These are phyloP conservation scores for Antitrichia curtipendula DNA, from an alignment of 225 moss, liverwort and hornwort genomes.

Conservation along the genomic window DNA sequence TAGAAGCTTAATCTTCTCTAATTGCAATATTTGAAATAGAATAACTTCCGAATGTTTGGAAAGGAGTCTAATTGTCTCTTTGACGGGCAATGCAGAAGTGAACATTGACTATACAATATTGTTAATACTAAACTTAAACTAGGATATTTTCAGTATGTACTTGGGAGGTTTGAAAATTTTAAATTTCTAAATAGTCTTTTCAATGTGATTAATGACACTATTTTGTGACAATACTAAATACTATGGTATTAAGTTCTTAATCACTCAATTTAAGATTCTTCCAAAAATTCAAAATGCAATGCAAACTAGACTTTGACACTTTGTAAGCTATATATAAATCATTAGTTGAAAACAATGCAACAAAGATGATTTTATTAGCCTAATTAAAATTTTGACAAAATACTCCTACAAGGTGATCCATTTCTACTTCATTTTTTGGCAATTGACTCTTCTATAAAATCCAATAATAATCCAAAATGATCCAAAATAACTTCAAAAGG, in stretches of 20 bases:
- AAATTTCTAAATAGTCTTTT: neutral
- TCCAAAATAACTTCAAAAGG: neutral
- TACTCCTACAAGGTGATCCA: neutral
- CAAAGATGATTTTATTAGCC: neutral
- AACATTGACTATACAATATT: neutral
- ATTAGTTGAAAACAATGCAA: neutral
- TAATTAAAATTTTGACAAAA: neutral
- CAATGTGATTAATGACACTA: neutral
- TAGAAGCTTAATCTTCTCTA: neutral
- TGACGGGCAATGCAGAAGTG: neutral
- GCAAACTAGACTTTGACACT: neutral
- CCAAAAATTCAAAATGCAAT: neutral
- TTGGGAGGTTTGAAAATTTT: fast-evolving
- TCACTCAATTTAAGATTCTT: neutral
- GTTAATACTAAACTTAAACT: neutral
- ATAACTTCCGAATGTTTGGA: neutral
- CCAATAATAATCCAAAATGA: neutral
- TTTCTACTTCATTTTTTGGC: neutral
- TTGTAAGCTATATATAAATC: neutral
- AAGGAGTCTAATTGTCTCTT: neutral
- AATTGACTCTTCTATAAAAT: neutral
- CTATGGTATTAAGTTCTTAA: neutral
- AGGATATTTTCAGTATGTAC: neutral
- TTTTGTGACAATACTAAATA: neutral
- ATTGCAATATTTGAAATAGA: neutral